phyloP scores from a whole-genome alignment of 2,329 filamentous ascomycete species.

The Arthrobotrys sinensis region DNA sequence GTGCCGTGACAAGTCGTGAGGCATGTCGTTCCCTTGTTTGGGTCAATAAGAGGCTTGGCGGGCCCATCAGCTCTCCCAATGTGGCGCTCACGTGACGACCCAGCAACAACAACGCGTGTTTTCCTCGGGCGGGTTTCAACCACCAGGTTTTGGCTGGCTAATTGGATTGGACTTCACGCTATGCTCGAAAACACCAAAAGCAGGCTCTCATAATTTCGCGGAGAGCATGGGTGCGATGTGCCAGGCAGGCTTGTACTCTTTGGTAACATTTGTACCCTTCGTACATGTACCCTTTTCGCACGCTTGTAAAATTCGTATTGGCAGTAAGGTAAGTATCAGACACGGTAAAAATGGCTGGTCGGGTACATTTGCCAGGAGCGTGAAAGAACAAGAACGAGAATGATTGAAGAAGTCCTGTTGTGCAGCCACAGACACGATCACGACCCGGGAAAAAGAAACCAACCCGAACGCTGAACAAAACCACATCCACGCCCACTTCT shows the following conservation, averaged over 20 bases:
- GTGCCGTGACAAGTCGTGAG: background rate
- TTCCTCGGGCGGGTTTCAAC: conserved; percentile 9
- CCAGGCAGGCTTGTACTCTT: background rate
- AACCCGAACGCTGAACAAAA: conserved; percentile 44
- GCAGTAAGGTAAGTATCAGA: conserved; percentile 12
- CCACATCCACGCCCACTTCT: conserved; percentile 41
- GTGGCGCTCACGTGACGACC: conserved; percentile 33
- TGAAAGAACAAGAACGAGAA: conserved; percentile 16
- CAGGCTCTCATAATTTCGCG: conserved; percentile 43
- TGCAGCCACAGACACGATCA: conserved; percentile 33
- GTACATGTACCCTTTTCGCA: no score
- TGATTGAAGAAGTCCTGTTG: no score
- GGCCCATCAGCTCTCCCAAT: background rate
- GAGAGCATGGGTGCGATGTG: conserved; percentile 28
- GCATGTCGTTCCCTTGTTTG: conserved; percentile 1
- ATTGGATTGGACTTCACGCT: background rate
- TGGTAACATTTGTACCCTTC: conserved; percentile 7
- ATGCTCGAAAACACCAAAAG: conserved; percentile 33
- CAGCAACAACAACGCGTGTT: conserved; percentile 47
- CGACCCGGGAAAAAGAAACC: conserved; percentile 29
- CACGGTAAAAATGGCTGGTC: conserved; percentile 49
- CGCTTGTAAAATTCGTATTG: no score
- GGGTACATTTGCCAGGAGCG: conserved; percentile 47
- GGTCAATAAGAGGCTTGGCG: background rate
- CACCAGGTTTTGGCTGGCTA: conserved; percentile 10